These are phyloP conservation scores for Colletotrichum somersetense DNA, from an alignment of 2,329 filamentous ascomycete genomes.

Conservation along the genomic window DNA sequence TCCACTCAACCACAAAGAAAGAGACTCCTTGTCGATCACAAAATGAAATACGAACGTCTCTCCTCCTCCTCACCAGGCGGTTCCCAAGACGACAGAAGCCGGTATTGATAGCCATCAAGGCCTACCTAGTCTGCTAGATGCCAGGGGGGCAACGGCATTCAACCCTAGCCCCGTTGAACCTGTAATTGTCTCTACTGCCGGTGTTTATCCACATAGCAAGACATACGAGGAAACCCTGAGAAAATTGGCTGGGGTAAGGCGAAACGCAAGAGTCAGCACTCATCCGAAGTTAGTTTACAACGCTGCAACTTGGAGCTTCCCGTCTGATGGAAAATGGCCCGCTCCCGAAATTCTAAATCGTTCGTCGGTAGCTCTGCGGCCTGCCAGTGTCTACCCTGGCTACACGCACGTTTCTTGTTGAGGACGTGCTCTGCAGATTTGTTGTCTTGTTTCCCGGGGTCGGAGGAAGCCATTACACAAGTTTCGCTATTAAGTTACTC, in stretches of 20 bases:
- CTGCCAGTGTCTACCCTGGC: neutral
- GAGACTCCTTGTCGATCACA: constrained; percentile 10
- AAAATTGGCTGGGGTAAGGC: constrained; percentile 12
- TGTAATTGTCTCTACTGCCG: constrained; percentile 11
- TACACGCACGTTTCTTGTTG: constrained; percentile 5
- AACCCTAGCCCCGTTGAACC: neutral
- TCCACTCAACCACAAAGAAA: neutral
- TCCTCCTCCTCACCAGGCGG: constrained; percentile 7
- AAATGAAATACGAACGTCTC: neutral
- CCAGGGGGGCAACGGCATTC: constrained; percentile 1
- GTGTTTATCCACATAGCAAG: neutral
- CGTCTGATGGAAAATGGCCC: constrained; percentile 15
- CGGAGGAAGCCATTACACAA: neutral
- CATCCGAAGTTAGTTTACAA: constrained; percentile 27
- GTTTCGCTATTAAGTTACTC: too few species aligned
- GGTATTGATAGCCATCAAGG: constrained; percentile 21
- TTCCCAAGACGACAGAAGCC: constrained; percentile 35
- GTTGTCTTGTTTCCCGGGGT: neutral
- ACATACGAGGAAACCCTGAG: constrained; percentile 10
- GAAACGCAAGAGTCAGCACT: constrained; percentile 26
- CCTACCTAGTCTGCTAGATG: constrained; percentile 8
- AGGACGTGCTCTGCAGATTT: constrained; percentile 16
- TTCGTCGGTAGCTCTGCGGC: constrained; percentile 1
- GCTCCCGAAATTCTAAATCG: constrained; percentile 35
- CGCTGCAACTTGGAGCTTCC: constrained; percentile 15